These are phyloP conservation scores for Eucalyptus tenuipes DNA, from an alignment of 345 rosid species.

Conservation along the genomic window DNA sequence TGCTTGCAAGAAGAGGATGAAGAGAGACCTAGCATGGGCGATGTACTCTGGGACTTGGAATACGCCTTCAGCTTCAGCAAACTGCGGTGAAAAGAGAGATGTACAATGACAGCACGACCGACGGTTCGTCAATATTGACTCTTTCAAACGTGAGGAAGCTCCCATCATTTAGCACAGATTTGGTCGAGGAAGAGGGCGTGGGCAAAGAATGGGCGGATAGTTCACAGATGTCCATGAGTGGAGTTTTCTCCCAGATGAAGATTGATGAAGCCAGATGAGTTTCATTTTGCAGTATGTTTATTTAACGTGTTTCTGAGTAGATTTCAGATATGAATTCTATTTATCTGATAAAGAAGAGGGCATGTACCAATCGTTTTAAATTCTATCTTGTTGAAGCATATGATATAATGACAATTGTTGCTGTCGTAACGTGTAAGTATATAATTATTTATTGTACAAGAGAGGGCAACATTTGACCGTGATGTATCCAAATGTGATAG, in stretches of 20 bases:
- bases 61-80: constrained; percentile 27
- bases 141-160: constrained; percentile 1
- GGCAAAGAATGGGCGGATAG: background rate
- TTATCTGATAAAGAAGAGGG: background rate
- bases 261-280: constrained; percentile 12
- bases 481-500: background rate
- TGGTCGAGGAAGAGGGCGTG: background rate
- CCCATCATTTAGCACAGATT: constrained; percentile 8
- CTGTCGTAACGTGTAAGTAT: background rate
- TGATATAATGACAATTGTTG: background rate
- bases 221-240: background rate
- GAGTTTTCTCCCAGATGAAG: background rate
- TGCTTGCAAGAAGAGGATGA: constrained; percentile 41
- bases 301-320: background rate
- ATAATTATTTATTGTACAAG: background rate
- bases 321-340: background rate
- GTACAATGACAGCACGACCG: constrained; percentile 6
- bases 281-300: background rate
- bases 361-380: background rate
- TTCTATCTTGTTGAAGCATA: background rate
- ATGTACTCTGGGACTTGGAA: constrained; percentile 52
- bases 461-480: background rate
- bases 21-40: constrained; percentile 48
- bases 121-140: constrained; percentile 1
- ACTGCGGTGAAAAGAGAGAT: constrained; percentile 1